A percentile compares a stretch with the other conserved stretches of the same genome.
These are phyloP conservation scores for Yamadazyma scolyti DNA, from an alignment of 805 yeast species.

Conservation along the genomic window DNA sequence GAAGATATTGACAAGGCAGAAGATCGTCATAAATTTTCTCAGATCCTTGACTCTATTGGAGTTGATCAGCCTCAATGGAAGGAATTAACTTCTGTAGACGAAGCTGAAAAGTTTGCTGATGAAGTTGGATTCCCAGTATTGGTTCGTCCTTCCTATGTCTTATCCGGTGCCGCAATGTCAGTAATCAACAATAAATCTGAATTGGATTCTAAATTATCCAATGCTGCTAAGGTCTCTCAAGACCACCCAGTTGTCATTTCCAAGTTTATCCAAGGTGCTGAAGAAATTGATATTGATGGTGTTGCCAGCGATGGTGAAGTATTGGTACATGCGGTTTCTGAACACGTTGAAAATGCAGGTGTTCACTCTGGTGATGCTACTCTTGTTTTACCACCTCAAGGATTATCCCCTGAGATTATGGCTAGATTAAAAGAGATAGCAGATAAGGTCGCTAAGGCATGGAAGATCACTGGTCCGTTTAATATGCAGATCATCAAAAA, in stretches of 20 bases:
- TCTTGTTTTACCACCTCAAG: conserved; percentile 94
- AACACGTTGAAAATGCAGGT: conserved; percentile 99
- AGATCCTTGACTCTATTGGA: conserved; percentile 85
- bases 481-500: conserved; percentile 93
- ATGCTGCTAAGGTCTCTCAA: conserved; percentile 88
- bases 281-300: conserved; percentile 98
- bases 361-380: conserved; percentile 99
- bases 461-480: conserved; percentile 95
- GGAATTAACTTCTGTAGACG: conserved; percentile 81
- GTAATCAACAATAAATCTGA: conserved; percentile 79
- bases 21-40: conserved; percentile 96
- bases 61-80: conserved; percentile 98
- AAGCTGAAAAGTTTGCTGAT: conserved; percentile 81
- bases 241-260: conserved; percentile 98
- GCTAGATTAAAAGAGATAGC: conserved; percentile 81
- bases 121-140: conserved; percentile 91
- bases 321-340: conserved; percentile 96
- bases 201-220: conserved; percentile 73
- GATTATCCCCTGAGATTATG: conserved; percentile 66
- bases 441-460: conserved; percentile 91
- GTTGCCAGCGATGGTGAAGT: conserved; percentile 93
- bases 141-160: conserved; percentile 95
- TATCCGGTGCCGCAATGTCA: conserved; percentile 98
- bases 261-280: conserved; percentile 93
- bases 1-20: conserved; percentile 95